A percentile compares a stretch with the other conserved stretches of the same genome.
These are phyloP conservation scores for Telfairia occidentalis DNA, from an alignment of 331 rosid species.

Conservation along the genomic window DNA sequence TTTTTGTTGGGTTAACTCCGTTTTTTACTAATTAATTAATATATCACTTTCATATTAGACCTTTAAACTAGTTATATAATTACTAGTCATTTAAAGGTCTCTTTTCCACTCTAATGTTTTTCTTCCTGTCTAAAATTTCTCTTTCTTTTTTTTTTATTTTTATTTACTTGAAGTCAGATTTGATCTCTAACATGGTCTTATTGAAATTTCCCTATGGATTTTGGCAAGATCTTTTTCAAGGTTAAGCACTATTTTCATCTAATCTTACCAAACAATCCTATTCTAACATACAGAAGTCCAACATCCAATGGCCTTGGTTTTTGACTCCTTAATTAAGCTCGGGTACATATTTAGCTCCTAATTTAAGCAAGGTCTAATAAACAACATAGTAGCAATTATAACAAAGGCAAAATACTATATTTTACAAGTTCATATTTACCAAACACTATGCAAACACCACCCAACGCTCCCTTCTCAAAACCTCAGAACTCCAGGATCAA, in stretches of 20 bases:
- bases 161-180: not conserved
- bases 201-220: not conserved
- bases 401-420: no score
- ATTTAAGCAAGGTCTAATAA: no score
- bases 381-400: no score
- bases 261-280: not conserved
- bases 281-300: not conserved
- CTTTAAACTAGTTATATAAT: not conserved
- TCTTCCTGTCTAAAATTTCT: not conserved
- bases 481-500: no score
- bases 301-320: not conserved
- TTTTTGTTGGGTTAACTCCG: no score
- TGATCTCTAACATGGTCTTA: not conserved
- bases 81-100: not conserved
- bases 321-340: not conserved
- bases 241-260: not conserved
- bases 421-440: no score
- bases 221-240: not conserved
- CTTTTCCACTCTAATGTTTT: not conserved
- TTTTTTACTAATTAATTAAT: not conserved
- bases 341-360: no score
- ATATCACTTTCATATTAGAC: not conserved
- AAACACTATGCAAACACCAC: no score
- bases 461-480: no score
- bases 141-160: not conserved